Evolutionary conservation across 164 flowering plant species (phyloP).

Genomic region (Macadamia integrifolia): DNA sequence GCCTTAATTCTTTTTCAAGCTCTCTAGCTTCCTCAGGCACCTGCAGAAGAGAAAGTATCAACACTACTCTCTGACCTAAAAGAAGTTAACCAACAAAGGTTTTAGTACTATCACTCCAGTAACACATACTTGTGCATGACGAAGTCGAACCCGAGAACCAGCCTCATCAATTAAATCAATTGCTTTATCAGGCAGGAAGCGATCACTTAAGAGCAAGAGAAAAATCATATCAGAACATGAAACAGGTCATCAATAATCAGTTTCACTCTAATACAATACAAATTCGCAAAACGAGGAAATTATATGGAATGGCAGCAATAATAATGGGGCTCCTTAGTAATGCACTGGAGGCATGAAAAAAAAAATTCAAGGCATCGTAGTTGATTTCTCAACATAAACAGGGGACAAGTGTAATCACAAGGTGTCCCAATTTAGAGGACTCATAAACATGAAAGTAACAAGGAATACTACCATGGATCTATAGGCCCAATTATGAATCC

Average conservation of each 20-base stretch:
- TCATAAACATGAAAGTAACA: too few species aligned
- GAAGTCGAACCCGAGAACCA: constrained; percentile 95
- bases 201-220: constrained; percentile 54
- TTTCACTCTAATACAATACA: too few species aligned
- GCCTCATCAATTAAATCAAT: constrained; percentile 98
- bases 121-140: constrained; percentile 75
- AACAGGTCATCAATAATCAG: background rate
- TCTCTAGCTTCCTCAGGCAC: constrained; percentile 95
- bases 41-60: constrained; percentile 26
- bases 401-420: too few species aligned
- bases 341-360: background rate
- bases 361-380: too few species aligned
- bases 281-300: too few species aligned
- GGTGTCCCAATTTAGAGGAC: too few species aligned
- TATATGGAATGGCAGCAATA: background rate
- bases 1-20: constrained; percentile 91
- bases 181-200: constrained; percentile 97
- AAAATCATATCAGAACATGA: background rate
- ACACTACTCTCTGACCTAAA: background rate
- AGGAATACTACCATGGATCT: too few species aligned
- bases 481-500: too few species aligned
- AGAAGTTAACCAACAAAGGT: background rate
- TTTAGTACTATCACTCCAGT: background rate
- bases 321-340: too few species aligned
- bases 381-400: too few species aligned